Conservation (phyloP, 805 yeast species). For the Starmerella floricola region DNA sequence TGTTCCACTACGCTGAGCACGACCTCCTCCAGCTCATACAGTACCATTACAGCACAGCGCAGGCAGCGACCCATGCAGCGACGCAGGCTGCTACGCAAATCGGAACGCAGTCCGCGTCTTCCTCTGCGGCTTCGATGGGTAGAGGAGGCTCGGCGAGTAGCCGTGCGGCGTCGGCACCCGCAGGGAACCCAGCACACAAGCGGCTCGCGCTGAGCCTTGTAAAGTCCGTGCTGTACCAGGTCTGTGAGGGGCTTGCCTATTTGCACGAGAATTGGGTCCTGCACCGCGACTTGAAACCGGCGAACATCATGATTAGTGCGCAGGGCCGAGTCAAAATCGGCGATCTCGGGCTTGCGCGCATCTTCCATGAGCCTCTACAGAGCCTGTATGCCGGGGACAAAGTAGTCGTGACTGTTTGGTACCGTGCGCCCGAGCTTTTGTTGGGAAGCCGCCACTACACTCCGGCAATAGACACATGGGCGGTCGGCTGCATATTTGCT, state of each 20-base stretch:
- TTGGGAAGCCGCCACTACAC: slow-evolving; percentile 90
- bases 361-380: slow-evolving; percentile 76
- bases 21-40: slow-evolving; percentile 90
- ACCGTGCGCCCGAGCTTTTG: slow-evolving; percentile 81
- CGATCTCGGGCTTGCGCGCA: slow-evolving; percentile 82
- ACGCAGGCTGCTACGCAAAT: not conserved
- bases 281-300: slow-evolving; percentile 94
- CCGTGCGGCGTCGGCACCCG: not conserved
- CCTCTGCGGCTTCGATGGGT: not conserved
- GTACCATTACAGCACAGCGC: slow-evolving; percentile 57
- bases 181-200: not conserved
- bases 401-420: slow-evolving; percentile 95
- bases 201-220: slow-evolving; percentile 58
- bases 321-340: slow-evolving; percentile 92
- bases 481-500: slow-evolving; percentile 88
- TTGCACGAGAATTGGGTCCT: slow-evolving; percentile 92
- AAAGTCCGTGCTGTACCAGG: slow-evolving; percentile 84
- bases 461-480: slow-evolving; percentile 89
- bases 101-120: not conserved
- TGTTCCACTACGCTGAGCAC: slow-evolving; percentile 92
- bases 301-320: slow-evolving; percentile 88
- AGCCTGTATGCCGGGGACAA: slow-evolving; percentile 84
- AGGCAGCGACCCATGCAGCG: not conserved
- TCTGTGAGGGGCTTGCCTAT: slow-evolving; percentile 79
- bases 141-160: too few relatives aligned